phyloP scores from a whole-genome alignment of 2,329 filamentous ascomycete species.

The Paraconiothyrium sp. region DNA sequence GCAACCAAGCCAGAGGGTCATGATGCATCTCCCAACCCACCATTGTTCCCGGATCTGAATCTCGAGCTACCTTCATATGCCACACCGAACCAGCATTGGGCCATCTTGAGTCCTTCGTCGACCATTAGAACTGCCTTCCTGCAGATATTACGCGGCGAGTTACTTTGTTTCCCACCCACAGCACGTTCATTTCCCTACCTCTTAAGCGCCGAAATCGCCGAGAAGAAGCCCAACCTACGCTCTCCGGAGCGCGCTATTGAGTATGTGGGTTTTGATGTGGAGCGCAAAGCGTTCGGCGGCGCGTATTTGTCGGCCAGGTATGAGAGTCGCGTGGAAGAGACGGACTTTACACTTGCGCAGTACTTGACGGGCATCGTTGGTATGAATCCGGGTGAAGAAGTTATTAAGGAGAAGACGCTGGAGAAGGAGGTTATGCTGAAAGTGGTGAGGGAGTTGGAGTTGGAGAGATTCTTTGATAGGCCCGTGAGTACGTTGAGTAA shows the following conservation, averaged over 20 bases:
- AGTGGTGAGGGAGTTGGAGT: slow-evolving; percentile 74
- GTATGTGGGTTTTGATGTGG: slow-evolving; percentile 90
- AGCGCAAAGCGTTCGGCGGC: slow-evolving; percentile 66
- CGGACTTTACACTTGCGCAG: slow-evolving; percentile 84
- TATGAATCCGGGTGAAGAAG: slow-evolving; percentile 73
- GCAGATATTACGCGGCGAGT: slow-evolving; percentile 77
- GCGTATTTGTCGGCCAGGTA: slow-evolving; percentile 91
- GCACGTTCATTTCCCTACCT: slow-evolving; percentile 84
- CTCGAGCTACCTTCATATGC: slow-evolving; percentile 73
- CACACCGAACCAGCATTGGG: slow-evolving; percentile 72
- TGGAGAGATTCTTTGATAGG: slow-evolving; percentile 76
- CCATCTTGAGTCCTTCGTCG: slow-evolving; percentile 80
- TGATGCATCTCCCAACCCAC: slow-evolving; percentile 66
- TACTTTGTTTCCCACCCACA: slow-evolving; percentile 78
- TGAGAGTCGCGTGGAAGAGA: slow-evolving; percentile 85
- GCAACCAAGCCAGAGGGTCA: slow-evolving; percentile 43
- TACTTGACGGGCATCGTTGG: slow-evolving; percentile 85
- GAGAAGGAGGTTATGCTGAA: slow-evolving; percentile 62
- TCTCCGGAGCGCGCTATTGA: slow-evolving; percentile 75
- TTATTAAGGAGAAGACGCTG: slow-evolving; percentile 56
- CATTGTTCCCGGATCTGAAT: slow-evolving; percentile 75
- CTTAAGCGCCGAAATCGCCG: slow-evolving; percentile 67
- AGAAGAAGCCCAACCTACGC: slow-evolving; percentile 62
- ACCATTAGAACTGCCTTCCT: slow-evolving; percentile 85
- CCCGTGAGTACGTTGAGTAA: slow-evolving; percentile 93